phyloP scores from a whole-genome alignment of 208 protist genomes.

The Herpetomonas muscarum region DNA sequence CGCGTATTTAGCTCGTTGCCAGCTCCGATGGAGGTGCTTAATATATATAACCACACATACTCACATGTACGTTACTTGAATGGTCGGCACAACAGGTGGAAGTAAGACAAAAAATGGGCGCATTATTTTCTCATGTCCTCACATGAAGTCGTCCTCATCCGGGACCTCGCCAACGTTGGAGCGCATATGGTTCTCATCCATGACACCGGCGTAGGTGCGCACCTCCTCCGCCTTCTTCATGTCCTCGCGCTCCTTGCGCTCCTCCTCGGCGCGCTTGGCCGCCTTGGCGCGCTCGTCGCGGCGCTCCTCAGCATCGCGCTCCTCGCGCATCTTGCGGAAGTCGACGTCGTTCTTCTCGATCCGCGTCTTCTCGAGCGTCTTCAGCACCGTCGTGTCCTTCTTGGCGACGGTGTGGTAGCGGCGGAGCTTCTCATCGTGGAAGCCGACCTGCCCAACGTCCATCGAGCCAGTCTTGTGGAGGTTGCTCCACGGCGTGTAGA shows the following conservation, averaged over 20 bases:
- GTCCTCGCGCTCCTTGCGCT: conserved; percentile 72
- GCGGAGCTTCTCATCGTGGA: conserved; percentile 87
- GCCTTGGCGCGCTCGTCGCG: conserved; percentile 34
- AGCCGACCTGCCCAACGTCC: conserved; percentile 95
- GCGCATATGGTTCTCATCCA: conserved; percentile 81
- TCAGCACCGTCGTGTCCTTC: conserved; percentile 87
- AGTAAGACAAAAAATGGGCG: conserved; percentile 3
- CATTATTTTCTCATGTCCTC: conserved; percentile 11
- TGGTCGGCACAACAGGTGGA: neutral
- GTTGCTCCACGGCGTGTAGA: conserved; percentile 98
- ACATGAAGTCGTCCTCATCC: conserved; percentile 96
- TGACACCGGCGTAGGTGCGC: conserved; percentile 76
- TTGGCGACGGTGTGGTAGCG: conserved; percentile 70
- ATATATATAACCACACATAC: no score
- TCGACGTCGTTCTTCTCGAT: conserved; percentile 90
- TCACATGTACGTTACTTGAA: no score
- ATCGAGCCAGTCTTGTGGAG: conserved; percentile 96
- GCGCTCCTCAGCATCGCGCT: conserved; percentile 69
- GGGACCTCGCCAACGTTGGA: conserved; percentile 72
- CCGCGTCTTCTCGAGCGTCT: conserved; percentile 92
- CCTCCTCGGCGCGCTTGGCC: conserved; percentile 42
- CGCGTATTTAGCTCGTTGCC: no score
- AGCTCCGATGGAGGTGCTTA: no score
- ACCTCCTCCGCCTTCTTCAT: conserved; percentile 72
- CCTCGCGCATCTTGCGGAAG: conserved; percentile 70